A percentile compares a stretch with the other conserved stretches of the same genome.
phyloP scores from a whole-genome alignment of 2,329 filamentous ascomycete genomes.

The Didymella pinodella region DNA sequence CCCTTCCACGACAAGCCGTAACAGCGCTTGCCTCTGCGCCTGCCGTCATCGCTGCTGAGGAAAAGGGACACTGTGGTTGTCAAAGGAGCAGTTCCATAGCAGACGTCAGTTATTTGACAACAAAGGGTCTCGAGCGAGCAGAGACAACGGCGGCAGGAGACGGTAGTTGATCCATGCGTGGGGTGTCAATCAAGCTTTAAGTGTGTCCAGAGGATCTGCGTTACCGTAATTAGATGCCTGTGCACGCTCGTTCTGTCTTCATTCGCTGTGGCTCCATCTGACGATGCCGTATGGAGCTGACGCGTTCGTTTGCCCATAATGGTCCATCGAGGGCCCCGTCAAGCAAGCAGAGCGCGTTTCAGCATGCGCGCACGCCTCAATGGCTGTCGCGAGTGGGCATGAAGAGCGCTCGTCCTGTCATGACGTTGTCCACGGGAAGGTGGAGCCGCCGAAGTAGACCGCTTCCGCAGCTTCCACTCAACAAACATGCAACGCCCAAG shows the following conservation, averaged over 20 bases:
- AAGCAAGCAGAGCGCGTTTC: conserved; percentile 11
- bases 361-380: conserved; percentile 14
- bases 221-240: conserved; percentile 17
- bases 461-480: conserved; percentile 18
- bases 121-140: conserved; percentile 14
- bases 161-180: conserved; percentile 6
- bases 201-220: conserved; percentile 11
- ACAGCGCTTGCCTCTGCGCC: not conserved
- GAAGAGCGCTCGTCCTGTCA: conserved; percentile 8
- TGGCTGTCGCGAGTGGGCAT: conserved; percentile 7
- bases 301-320: conserved; percentile 13
- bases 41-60: not conserved
- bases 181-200: conserved; percentile 17
- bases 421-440: conserved; percentile 15
- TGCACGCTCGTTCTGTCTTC: conserved; percentile 11
- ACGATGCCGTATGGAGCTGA: conserved; percentile 18
- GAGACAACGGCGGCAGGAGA: conserved; percentile 2
- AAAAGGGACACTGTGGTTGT: not conserved
- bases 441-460: conserved; percentile 16
- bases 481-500: conserved; percentile 21
- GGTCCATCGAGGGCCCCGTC: not conserved
- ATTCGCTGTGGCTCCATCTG: conserved; percentile 16
- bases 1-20: conserved; percentile 1
- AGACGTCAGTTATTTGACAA: not conserved
- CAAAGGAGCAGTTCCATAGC: not conserved